phyloP scores from a whole-genome alignment of 345 rosid genomes.

The Carallia brachiata region DNA sequence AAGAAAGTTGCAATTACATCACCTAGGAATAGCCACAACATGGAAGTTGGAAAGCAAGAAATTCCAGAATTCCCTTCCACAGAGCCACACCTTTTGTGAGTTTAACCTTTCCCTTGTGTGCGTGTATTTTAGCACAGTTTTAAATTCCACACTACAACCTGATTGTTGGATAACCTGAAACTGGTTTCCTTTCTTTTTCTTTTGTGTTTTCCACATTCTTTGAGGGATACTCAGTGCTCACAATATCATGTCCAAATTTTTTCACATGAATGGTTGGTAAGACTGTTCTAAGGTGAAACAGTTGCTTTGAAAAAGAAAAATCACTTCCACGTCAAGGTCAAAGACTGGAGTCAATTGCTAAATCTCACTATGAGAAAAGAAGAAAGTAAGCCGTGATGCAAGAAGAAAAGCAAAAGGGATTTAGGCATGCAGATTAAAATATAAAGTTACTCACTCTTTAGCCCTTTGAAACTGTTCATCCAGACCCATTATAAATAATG shows the following conservation, averaged over 20 bases:
- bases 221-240: too few species aligned
- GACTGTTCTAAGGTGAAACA: neutral
- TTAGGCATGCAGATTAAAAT: neutral
- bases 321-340: neutral
- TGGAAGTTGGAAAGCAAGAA: too few species aligned
- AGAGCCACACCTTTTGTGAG: too few species aligned
- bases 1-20: too few species aligned
- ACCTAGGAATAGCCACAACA: too few species aligned
- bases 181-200: too few species aligned
- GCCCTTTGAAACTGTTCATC: constrained; percentile 88
- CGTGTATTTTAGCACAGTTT: too few species aligned
- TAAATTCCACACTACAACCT: too few species aligned
- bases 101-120: too few species aligned
- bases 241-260: neutral
- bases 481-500: constrained; percentile 92
- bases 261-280: neutral
- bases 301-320: neutral
- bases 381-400: neutral
- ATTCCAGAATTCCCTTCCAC: too few species aligned
- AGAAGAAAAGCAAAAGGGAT: neutral
- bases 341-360: neutral
- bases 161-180: too few species aligned
- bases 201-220: too few species aligned
- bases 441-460: constrained; percentile 65
- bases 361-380: neutral